Base-by-base conservation (phyloP, 169 alveolate species). In the Plasmodium cynomolgi region DNA sequence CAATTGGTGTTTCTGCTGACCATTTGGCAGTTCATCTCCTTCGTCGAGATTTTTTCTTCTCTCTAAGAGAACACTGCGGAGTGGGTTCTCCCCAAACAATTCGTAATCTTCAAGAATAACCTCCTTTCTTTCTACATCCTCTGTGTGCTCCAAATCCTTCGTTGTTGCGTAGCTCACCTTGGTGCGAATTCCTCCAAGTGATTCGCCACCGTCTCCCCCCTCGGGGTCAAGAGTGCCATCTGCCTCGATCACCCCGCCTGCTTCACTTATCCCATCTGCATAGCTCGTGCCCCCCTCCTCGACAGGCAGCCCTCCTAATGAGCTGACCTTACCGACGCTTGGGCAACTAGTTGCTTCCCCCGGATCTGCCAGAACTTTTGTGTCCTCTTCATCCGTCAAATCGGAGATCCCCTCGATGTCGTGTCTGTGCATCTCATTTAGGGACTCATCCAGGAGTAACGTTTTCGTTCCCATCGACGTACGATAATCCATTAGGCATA, bases 391-490 rank as follows among this genome's bases (percentile, higher is more conserved):
- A 62, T n/a, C 33, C 75, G 29, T 26, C 75, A 62, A 47, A 47
- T 9, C 0, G 93, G 93, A 7, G 84, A 41, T 73, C 37, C 79
- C 33, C 50, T 37, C 56, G 26, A 23, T 33, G 6, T 80, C 58
- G 6, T 81, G 41, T 26, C 29, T 90, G 8, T 39, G 54, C 54
- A 80, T 33, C 29, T 80, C 31, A 62, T 90, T 80, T 50, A 90
- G 15, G 11, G 94, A 90, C 50, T 80, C 83, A 7, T 90, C 90
- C 75, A 90, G 47, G 23, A 71, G 62, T 68, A 90, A 58, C 1
- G 94, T 90, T 74, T 68, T 90, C 23, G 88, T 80, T 34, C 80
- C 84, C 50, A 90, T 68, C n/a, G 94, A 47, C 8, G 50, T 26
- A 39, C 83, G 47, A 62, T 81, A 85, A 58, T 79, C 83, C 47